Percentiles rank a stretch among this genome's conserved stretches.
phyloP scores from a whole-genome alignment of 2,329 filamentous ascomycete genomes.

The Calonectria ilicicola region DNA sequence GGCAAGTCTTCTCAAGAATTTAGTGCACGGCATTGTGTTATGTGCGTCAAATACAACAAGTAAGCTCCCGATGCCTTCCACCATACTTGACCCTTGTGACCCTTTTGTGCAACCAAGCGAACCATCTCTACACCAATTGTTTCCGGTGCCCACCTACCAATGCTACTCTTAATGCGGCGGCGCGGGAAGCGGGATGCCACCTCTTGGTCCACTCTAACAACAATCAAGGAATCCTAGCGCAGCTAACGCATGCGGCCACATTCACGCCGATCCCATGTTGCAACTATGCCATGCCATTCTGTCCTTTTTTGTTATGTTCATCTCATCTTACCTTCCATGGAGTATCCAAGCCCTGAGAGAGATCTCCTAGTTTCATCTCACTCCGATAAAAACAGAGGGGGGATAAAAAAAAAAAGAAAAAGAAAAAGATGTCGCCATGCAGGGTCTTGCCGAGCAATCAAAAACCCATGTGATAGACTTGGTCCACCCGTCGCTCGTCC shows the following conservation, averaged over 20 bases:
- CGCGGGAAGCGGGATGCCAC: constrained; percentile 1
- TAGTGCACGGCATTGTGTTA: not conserved
- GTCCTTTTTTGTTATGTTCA: not conserved
- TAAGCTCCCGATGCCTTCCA: not conserved
- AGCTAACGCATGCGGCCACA: not conserved
- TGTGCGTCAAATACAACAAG: not conserved
- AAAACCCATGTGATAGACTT: constrained; percentile 8
- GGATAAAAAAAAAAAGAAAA: no score
- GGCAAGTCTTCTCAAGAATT: not conserved
- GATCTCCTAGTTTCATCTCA: not conserved
- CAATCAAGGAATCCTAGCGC: constrained; percentile 3
- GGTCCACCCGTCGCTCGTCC: constrained; percentile 3
- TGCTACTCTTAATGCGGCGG: not conserved
- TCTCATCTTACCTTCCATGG: not conserved
- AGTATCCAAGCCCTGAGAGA: not conserved
- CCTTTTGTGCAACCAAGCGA: not conserved
- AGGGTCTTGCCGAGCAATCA: not conserved
- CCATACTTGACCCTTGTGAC: not conserved
- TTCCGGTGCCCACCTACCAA: not conserved
- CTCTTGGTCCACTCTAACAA: constrained; percentile 1
- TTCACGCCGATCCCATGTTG: constrained; percentile 1
- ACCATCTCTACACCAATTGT: not conserved
- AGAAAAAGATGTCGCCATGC: not conserved
- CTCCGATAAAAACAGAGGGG: no score
- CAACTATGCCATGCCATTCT: not conserved